A percentile compares a stretch with the other conserved stretches of the same genome.
Conservation (phyloP, 306 rosid genomes). For the Alnus rubra region DNA sequence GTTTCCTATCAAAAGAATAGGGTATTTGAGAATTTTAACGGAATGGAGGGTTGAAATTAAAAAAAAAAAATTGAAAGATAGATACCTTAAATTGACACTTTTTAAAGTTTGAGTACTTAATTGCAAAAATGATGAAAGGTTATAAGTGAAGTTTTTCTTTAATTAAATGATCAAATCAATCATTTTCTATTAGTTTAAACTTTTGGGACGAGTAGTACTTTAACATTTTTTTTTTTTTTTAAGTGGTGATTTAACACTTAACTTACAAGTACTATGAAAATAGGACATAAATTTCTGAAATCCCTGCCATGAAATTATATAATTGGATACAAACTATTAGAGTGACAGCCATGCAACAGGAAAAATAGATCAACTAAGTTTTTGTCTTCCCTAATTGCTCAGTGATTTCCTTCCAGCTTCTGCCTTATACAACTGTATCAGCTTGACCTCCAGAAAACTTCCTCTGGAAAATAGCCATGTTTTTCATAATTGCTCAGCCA, state of each 20-base stretch:
- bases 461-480: constrained; percentile 52
- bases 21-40: too few species aligned
- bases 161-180: too few species aligned
- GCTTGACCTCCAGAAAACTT: constrained; percentile 93
- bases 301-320: not conserved
- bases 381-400: constrained; percentile 25
- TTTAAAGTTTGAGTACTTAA: too few species aligned
- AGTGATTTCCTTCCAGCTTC: constrained; percentile 68
- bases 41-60: too few species aligned
- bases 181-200: too few species aligned
- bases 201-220: too few species aligned
- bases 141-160: too few species aligned
- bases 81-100: too few species aligned
- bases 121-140: too few species aligned
- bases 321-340: not conserved
- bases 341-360: not conserved
- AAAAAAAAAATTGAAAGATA: too few species aligned
- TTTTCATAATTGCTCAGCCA: constrained; percentile 66
- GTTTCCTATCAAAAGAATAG: too few species aligned
- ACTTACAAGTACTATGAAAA: not conserved
- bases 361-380: not conserved
- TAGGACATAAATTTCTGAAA: not conserved
- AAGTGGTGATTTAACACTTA: not conserved
- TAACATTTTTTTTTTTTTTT: too few species aligned
- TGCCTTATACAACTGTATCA: constrained; percentile 63